Evolutionary conservation across 202 grass and related monocot genomes (phyloP).

Genomic region (Bolboschoenoplectus hybrid): DNA sequence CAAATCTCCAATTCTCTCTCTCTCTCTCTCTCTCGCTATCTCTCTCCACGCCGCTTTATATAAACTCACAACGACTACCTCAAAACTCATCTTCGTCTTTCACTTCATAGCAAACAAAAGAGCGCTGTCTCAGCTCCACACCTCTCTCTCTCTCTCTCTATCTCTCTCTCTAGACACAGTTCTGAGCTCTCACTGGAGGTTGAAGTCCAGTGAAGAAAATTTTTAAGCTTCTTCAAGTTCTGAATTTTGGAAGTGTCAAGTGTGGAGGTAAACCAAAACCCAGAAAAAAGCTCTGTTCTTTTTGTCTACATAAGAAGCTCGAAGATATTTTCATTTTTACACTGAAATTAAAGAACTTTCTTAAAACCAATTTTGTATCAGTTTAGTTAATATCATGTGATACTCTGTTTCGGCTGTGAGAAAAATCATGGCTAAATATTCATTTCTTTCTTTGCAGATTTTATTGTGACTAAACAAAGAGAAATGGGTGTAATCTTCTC

Average conservation of each 20-base stretch:
- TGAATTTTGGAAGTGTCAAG: neutral
- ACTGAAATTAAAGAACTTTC: neutral
- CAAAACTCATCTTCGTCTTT: conserved; percentile 13
- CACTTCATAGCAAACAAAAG: neutral
- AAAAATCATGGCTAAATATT: neutral
- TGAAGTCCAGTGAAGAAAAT: neutral
- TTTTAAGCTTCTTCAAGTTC: neutral
- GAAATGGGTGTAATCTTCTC: conserved; percentile 44
- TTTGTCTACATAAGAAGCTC: neutral
- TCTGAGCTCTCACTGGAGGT: neutral
- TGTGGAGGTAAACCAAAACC: neutral
- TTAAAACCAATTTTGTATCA: neutral
- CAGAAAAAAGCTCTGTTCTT: neutral
- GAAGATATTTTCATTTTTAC: neutral
- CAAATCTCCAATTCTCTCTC: neutral
- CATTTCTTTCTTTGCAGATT: conserved; percentile 6
- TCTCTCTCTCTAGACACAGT: neutral
- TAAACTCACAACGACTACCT: conserved; percentile 1
- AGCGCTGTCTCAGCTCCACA: neutral
- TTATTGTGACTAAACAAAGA: neutral
- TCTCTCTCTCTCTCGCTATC: neutral
- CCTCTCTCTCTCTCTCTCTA: too few relatives aligned
- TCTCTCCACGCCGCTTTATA: conserved; percentile 3
- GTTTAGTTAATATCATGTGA: neutral
- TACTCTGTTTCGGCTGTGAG: neutral